Conservation (phyloP, 169 alveolate species). For the Sarcocystis neurona region DNA sequence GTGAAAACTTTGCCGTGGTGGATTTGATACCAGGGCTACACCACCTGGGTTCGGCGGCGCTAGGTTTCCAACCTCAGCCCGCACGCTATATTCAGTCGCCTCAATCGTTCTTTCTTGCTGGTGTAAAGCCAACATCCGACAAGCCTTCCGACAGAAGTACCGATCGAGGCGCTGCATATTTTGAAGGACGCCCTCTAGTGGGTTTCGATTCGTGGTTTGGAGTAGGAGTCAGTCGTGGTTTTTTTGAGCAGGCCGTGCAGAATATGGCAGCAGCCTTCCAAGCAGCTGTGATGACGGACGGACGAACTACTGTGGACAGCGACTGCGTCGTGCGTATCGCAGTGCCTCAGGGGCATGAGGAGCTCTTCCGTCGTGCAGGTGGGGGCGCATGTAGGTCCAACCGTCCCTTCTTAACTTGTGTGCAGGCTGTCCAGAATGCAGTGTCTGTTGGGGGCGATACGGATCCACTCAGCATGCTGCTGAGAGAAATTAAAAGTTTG, state of each 20-base stretch:
- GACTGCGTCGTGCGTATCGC: conserved; percentile 27
- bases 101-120: conserved; percentile 6
- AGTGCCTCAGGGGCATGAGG: not conserved
- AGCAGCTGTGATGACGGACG: conserved; percentile 12
- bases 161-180: not conserved
- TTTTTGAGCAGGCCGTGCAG: not conserved
- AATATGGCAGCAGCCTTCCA: not conserved
- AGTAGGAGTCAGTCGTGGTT: not conserved
- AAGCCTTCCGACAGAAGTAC: not conserved
- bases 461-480: not conserved
- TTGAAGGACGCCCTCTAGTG: not conserved
- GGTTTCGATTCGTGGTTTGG: conserved; percentile 38
- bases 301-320: not conserved
- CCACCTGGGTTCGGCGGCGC: not conserved
- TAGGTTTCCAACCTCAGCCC: conserved; percentile 4
- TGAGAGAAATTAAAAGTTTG: not conserved
- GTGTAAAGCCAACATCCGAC: not conserved
- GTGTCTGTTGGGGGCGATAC: not conserved
- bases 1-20: not conserved
- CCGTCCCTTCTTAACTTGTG: conserved; percentile 1
- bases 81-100: conserved; percentile 26
- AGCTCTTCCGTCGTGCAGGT: not conserved
- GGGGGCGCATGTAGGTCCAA: conserved; percentile 42
- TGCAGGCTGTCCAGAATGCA: not conserved
- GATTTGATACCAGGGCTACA: conserved; percentile 12